Base-by-base conservation (phyloP, 805 yeast species). In the Ogataea naganishii region DNA sequence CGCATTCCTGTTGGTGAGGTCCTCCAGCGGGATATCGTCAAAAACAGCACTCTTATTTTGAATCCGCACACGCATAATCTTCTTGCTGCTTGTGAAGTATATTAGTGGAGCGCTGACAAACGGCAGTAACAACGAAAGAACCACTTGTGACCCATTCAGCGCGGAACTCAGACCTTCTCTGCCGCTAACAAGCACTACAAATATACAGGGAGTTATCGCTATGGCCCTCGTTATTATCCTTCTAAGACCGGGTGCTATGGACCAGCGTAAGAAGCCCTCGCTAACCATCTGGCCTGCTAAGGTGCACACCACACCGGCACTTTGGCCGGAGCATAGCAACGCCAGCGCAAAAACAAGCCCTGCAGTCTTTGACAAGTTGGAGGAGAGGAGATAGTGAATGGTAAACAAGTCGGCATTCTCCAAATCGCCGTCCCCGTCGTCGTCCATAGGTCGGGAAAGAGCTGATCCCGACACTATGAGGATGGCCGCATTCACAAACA, bases 221-320 rank as follows among this genome's bases (percentile, higher is more conserved):
- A 86, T 61, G n/a, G 75, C 65, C 46, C 96, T 66, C 0, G 96
- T 86, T 16, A 83, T 62, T 24, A 86, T 60, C 37, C 95, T 67
- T 32, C 94, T 70, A 2, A 80, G 62, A 59, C 86, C 86, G 2
- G 96, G 96, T 20, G 81, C 74, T 36, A 85, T 66, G 6, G 80
- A 62, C 81, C 94, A 82, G 36, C 70, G 64, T 16, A 84, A 64
- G 44, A 85, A 88, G 1, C 96, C 96, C 52, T 86, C 95, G 46
- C 84, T 75, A 7, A 86, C 94, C 75, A 84, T 83, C 51, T 86
- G 96, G 21, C 96, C 95, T 2, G 96, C 88, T 45, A 88, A 66
- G 0, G 96, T 88, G 49, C 95, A 86, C 13, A 86, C 94, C 23
- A 89, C 82, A 24, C 96, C 96, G 3, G 96, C 96, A 45, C 92